Evolutionary conservation across 2,329 filamentous ascomycete species (phyloP).

Genomic region (Didymella arachidicola): DNA sequence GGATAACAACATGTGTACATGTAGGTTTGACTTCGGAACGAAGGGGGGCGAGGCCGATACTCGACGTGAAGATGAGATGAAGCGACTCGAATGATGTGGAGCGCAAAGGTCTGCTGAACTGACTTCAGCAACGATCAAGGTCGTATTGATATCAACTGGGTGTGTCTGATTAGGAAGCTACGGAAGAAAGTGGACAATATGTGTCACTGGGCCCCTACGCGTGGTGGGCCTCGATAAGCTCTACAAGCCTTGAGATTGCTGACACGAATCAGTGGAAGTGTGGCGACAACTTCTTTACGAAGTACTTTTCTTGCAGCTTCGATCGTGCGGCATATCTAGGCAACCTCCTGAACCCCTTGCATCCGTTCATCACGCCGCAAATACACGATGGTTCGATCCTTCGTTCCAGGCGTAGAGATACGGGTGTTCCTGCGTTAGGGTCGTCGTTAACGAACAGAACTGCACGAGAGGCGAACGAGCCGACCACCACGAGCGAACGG

Average conservation of each 20-base stretch:
- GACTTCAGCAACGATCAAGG: not conserved
- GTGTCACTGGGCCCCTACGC: slow-evolving; percentile 38
- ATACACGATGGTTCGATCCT: slow-evolving; percentile 2
- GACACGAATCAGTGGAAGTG: slow-evolving; percentile 33
- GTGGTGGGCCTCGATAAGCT: slow-evolving; percentile 5
- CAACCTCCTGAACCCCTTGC: slow-evolving; percentile 34
- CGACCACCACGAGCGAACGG: slow-evolving; percentile 1
- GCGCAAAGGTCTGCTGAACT: not conserved
- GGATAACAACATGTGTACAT: slow-evolving; percentile 1
- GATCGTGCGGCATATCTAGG: slow-evolving; percentile 32
- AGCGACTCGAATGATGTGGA: not conserved
- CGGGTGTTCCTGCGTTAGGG: not conserved
- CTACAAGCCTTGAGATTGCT: slow-evolving; percentile 2
- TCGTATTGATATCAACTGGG: not conserved
- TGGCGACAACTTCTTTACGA: slow-evolving; percentile 41
- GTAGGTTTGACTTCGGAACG: not conserved
- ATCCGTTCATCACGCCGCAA: slow-evolving; percentile 30
- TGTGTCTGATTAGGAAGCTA: not conserved
- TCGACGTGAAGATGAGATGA: not conserved
- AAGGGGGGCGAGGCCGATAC: slow-evolving; percentile 2
- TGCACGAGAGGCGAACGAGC: not conserved
- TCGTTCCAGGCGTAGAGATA: not conserved
- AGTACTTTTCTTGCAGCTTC: slow-evolving; percentile 37
- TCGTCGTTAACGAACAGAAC: not conserved
- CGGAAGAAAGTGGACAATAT: slow-evolving; percentile 20